phyloP scores from a whole-genome alignment of 805 yeast genomes.

The Brettanomyces nanus region DNA sequence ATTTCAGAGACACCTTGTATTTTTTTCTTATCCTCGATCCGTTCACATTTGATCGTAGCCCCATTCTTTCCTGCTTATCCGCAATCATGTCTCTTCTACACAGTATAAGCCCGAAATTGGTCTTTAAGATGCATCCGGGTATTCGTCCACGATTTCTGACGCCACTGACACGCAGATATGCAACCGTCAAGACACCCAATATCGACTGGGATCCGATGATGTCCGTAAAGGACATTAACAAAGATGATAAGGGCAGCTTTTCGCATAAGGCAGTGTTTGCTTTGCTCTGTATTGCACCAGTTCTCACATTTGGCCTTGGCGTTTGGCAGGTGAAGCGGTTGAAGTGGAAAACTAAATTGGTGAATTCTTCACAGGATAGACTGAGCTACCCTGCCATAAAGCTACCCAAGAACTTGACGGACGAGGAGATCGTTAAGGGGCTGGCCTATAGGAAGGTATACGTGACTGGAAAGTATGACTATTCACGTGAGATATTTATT shows the following conservation, averaged over 20 bases:
- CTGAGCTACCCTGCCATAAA: slow-evolving; percentile 65
- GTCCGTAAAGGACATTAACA: slow-evolving; percentile 33
- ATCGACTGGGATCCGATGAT: slow-evolving; percentile 81
- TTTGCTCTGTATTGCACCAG: slow-evolving; percentile 68
- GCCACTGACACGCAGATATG: too few species aligned
- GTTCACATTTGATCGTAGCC: too few species aligned
- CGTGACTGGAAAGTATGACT: slow-evolving; percentile 73
- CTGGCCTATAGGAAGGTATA: slow-evolving; percentile 77
- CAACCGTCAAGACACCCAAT: slow-evolving; percentile 52
- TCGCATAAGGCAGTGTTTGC: slow-evolving; percentile 24
- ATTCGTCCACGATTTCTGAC: too few species aligned
- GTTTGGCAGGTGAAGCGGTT: slow-evolving; percentile 88
- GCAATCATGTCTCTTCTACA: too few species aligned
- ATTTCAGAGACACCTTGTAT: too few species aligned
- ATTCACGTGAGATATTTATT: slow-evolving; percentile 79
- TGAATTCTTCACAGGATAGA: slow-evolving; percentile 76
- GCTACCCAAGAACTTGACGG: slow-evolving; percentile 58
- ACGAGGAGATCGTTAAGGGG: slow-evolving; percentile 50
- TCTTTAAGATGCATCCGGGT: too few species aligned
- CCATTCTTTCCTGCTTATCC: too few species aligned
- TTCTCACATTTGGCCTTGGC: slow-evolving; percentile 77
- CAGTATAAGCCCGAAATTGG: too few species aligned
- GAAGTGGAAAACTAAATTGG: slow-evolving; percentile 79
- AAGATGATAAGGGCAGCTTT: slow-evolving; percentile 16
- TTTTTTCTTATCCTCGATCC: too few species aligned